These are phyloP conservation scores for Narthecium ossifragum DNA, from an alignment of 106 monocot genomes.

Conservation along the genomic window DNA sequence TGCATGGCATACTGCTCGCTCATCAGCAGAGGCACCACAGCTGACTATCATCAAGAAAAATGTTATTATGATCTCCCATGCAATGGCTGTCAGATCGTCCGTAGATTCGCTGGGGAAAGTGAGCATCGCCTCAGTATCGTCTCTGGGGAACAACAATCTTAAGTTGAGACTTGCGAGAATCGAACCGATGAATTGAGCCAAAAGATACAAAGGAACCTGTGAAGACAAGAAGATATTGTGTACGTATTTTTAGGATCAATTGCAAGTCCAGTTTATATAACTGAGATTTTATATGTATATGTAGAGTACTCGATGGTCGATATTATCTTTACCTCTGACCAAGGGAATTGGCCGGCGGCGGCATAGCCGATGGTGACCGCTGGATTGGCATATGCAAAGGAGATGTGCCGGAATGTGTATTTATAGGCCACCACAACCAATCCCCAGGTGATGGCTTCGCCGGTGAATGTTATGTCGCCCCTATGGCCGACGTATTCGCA, in stretches of 20 bases:
- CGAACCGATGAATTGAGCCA: conserved; percentile 3
- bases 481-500: background rate
- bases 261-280: background rate
- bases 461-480: background rate
- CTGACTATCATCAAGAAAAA: conserved; percentile 7
- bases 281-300: background rate
- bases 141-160: background rate
- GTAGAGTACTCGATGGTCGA: too few relatives aligned
- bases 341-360: background rate
- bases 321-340: conserved; percentile 1
- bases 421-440: background rate
- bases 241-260: background rate
- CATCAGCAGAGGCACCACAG: background rate
- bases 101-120: background rate
- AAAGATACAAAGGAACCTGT: conserved; percentile 8
- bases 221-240: background rate
- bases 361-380: conserved; percentile 1
- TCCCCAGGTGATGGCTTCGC: conserved; percentile 1
- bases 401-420: conserved; percentile 1
- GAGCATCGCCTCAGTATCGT: background rate
- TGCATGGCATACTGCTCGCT: background rate
- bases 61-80: conserved; percentile 9
- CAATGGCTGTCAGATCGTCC: background rate
- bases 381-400: background rate
- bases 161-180: conserved; percentile 3